Evolutionary conservation across 73 alveolate genomes (phyloP).

Genomic region (Stentor roeselii): DNA sequence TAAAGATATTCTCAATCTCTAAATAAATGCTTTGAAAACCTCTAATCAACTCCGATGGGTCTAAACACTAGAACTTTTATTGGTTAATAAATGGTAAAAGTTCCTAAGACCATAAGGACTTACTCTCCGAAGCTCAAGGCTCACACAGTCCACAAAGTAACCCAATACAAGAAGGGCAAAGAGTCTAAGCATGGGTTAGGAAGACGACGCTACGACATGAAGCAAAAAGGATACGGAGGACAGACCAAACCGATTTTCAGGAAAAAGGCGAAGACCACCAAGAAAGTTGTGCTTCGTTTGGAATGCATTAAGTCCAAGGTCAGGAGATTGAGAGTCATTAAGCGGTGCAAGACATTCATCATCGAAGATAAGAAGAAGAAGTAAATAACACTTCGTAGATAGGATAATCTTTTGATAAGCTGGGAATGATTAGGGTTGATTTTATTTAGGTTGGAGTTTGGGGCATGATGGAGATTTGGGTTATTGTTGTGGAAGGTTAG

Average conservation of each 20-base stretch:
- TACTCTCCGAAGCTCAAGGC: slow-evolving; percentile 71
- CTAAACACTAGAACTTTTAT: slow-evolving; percentile 28
- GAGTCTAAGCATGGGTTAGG: slow-evolving; percentile 75
- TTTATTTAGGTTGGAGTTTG: no score
- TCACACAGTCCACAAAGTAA: slow-evolving; percentile 74
- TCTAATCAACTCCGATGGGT: no score
- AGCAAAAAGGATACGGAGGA: slow-evolving; percentile 95
- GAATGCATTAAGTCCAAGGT: slow-evolving; percentile 91
- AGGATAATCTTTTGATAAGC: no score
- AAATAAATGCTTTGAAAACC: no score
- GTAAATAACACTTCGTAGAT: no score
- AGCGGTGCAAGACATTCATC: slow-evolving; percentile 95
- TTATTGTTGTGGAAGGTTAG: no score
- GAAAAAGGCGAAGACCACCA: slow-evolving; percentile 96
- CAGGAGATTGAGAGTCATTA: slow-evolving; percentile 73
- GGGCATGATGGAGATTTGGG: no score
- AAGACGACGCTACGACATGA: slow-evolving; percentile 93
- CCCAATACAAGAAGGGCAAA: slow-evolving; percentile 85
- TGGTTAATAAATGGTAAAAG: slow-evolving; percentile 57
- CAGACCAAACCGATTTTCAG: slow-evolving; percentile 96
- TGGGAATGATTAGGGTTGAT: no score
- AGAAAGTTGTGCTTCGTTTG: slow-evolving; percentile 83
- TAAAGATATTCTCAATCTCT: no score
- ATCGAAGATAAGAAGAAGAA: no score
- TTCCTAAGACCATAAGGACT: slow-evolving; percentile 79